These are phyloP conservation scores for Hypoxylon cercidicola DNA, from an alignment of 495 filamentous ascomycete species.

Conservation along the genomic window DNA sequence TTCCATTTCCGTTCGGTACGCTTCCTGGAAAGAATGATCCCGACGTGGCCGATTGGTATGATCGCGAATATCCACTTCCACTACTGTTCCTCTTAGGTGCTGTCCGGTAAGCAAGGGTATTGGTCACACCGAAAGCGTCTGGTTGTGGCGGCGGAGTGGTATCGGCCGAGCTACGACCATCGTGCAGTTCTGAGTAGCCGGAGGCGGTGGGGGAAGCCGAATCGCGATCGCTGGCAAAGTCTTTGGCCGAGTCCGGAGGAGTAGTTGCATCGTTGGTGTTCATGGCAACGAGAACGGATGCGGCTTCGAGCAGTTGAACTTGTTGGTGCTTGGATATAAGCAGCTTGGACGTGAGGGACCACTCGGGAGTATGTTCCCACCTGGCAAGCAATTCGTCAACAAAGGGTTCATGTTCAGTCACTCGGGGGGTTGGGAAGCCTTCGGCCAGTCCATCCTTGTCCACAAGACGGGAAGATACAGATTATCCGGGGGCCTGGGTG, in stretches of 20 bases:
- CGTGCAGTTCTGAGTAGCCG: constrained; percentile 78
- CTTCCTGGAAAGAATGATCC: constrained; percentile 62
- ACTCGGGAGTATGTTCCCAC: constrained; percentile 99
- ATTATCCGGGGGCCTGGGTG: constrained; percentile 45
- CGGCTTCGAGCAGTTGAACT: constrained; percentile 95
- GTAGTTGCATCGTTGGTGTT: constrained; percentile 68
- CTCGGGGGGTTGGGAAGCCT: constrained; percentile 37
- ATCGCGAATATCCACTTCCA: constrained; percentile 79
- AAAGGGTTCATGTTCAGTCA: constrained; percentile 46
- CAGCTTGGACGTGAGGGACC: constrained; percentile 96
- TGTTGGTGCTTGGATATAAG: constrained; percentile 99
- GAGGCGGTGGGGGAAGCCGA: constrained; percentile 82
- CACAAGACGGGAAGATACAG: constrained; percentile 38
- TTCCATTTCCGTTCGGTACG: constrained; percentile 56
- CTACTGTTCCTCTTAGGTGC: constrained; percentile 70
- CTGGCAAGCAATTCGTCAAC: constrained; percentile 66
- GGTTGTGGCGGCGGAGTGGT: constrained; percentile 75
- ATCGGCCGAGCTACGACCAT: constrained; percentile 73
- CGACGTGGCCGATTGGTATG: constrained; percentile 81
- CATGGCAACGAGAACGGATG: constrained; percentile 93
- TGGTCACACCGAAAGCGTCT: constrained; percentile 54
- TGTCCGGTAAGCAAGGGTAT: constrained; percentile 58
- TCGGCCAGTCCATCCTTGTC: constrained; percentile 36
- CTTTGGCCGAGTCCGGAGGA: constrained; percentile 68
- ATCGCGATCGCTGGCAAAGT: constrained; percentile 78